These are phyloP conservation scores for Leccinum subtestaceum DNA, from an alignment of 768 basidiomycete genomes.

Conservation along the genomic window DNA sequence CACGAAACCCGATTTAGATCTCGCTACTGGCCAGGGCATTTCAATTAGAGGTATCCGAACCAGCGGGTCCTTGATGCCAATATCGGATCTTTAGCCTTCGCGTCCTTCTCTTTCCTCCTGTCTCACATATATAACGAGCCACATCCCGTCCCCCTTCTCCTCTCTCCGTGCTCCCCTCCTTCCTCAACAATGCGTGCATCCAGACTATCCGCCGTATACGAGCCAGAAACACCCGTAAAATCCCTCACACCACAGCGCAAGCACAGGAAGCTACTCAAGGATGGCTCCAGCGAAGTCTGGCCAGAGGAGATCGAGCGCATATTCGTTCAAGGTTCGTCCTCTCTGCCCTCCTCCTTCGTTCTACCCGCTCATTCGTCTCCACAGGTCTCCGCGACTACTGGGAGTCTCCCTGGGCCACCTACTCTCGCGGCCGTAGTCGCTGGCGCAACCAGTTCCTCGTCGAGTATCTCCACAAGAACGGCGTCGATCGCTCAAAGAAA, in stretches of 20 bases:
- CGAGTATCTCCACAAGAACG: constrained; percentile 68
- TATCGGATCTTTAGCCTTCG: constrained; percentile 49
- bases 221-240: constrained; percentile 17
- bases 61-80: constrained; percentile 25
- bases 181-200: constrained; percentile 23
- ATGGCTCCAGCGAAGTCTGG: constrained; percentile 78
- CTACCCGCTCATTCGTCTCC: constrained; percentile 4
- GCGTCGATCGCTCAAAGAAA: constrained; percentile 76
- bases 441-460: constrained; percentile 87
- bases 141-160: constrained; percentile 11
- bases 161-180: constrained; percentile 7
- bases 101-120: constrained; percentile 20
- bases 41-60: constrained; percentile 32
- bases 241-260: constrained; percentile 69
- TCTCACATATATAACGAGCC: constrained; percentile 35
- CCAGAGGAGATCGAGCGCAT: constrained; percentile 73
- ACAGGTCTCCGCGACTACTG: constrained; percentile 74
- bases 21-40: constrained; percentile 29
- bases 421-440: constrained; percentile 72
- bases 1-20: constrained; percentile 31
- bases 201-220: constrained; percentile 20
- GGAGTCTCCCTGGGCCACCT: constrained; percentile 79
- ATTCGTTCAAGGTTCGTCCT: constrained; percentile 64
- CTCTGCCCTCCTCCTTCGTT: background rate
- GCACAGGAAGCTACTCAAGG: constrained; percentile 82